These are phyloP conservation scores for Paramecium sonneborni DNA, from an alignment of 73 alveolate genomes.

Conservation along the genomic window DNA sequence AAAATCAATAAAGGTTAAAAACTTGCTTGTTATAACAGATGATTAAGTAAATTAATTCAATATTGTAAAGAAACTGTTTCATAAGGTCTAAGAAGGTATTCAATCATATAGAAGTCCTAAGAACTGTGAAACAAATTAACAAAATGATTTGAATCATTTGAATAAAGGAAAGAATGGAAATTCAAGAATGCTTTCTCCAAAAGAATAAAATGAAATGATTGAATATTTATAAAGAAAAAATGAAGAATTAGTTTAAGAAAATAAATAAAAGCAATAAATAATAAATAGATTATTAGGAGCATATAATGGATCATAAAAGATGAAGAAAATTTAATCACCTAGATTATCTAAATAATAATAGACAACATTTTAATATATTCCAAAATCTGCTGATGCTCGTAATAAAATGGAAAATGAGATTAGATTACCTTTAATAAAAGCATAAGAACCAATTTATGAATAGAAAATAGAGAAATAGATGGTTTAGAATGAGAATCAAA, in stretches of 20 bases:
- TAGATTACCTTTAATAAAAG: neutral
- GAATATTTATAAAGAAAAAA: neutral
- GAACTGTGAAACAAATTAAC: neutral
- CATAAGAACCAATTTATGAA: neutral
- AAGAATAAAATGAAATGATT: neutral
- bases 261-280: neutral
- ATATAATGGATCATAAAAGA: neutral
- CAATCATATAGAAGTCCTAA: neutral
- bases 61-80: neutral
- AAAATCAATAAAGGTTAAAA: neutral
- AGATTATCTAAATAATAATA: too few relatives aligned
- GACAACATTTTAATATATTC: neutral
- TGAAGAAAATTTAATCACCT: neutral
- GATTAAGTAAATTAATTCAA: neutral
- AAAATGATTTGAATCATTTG: neutral
- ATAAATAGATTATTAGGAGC: neutral
- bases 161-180: neutral
- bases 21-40: neutral
- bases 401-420: neutral
- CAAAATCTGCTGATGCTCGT: neutral
- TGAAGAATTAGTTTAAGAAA: neutral
- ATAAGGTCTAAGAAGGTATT: neutral
- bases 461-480: neutral
- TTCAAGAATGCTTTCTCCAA: neutral
- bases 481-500: neutral